Evolutionary conservation across 805 yeast genomes (phyloP), one percentile per base, ranked within the genome.

Genomic region (Lachancea dasiensis): DNA sequence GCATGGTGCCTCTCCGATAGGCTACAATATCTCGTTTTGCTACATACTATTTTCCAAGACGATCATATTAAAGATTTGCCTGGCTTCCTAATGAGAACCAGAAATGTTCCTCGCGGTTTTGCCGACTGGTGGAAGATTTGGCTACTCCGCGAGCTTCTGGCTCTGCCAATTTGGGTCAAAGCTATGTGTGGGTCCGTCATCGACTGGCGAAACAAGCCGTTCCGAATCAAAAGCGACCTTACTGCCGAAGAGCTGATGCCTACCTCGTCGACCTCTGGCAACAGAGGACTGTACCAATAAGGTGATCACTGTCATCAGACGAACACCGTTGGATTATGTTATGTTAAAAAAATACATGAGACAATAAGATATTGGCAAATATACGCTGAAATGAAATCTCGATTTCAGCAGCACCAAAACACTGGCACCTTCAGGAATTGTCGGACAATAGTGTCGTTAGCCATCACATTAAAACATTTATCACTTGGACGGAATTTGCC

Each of bases 161-260:
- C 95, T 1, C 62, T 86, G 15, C 95, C 95, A 0, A 75, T 86
- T 16, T 86, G 96, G 96, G 41, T 81, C 2, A 65, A 64, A 20
- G 95, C 95, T 1, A 79, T 86, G 81, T 46, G 68, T 21, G 95
- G 95, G 0, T 78, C 80, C 9, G 70, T 73, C 32, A 78, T 79
- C 27, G 85, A 86, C 58, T 80, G 87, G 87, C 67, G 96, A 43
- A 84, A 86, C 25, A 69, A 75, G 46, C 85, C 86, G 2, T 86
- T 86, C 56, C 66, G 64, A 44, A 86, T 86, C 46, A 74, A 77
- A 38, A 66, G 77, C 4, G 95, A 86, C 53, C 64, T 83, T 31
- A 77, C 86, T 3, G 95, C 95, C 0, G 90, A 81, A 55, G 86
- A 37, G 20, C 22, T 37, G 6, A 3, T 17, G 24, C 24, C 24